Conservation (phyloP, 768 basidiomycete species). For the Pleurotus giganteus region DNA sequence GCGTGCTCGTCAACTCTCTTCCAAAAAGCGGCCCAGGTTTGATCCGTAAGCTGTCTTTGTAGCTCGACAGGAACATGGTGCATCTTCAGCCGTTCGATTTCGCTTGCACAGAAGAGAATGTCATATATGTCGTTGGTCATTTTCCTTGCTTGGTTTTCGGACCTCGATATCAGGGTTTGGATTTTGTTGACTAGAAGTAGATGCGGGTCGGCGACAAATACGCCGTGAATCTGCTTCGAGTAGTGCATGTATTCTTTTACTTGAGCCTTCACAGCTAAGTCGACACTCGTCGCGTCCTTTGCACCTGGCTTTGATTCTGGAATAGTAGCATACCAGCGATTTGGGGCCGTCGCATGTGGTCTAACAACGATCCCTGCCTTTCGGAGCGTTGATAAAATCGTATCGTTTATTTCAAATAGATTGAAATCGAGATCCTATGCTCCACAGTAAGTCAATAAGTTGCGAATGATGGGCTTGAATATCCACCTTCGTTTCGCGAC, state of each 20-base stretch:
- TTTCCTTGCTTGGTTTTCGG: not conserved
- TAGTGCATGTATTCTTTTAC: not conserved
- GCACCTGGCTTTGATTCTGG: constrained; percentile 2
- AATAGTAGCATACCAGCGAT: constrained; percentile 2
- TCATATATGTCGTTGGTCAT: constrained; percentile 1
- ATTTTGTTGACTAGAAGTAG: constrained; percentile 9
- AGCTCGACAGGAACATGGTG: not conserved
- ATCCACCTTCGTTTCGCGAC: not conserved
- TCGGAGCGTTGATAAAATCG: not conserved
- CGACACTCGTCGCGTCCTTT: constrained; percentile 5
- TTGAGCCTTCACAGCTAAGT: constrained; percentile 1
- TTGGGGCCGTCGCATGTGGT: not conserved
- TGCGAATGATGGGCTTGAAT: not conserved
- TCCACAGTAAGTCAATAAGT: not conserved
- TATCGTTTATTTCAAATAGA: not conserved
- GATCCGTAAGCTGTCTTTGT: not conserved
- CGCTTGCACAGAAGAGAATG: constrained; percentile 2
- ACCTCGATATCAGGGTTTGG: not conserved
- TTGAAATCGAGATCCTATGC: constrained; percentile 6
- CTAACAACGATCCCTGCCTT: not conserved
- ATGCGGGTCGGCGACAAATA: not conserved
- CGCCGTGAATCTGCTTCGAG: not conserved
- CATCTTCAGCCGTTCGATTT: constrained; percentile 1
- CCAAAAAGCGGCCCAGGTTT: not conserved
- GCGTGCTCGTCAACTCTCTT: too few species aligned